Base-by-base conservation (phyloP, 352 stramenopile genomes). In the Pythium phragmitis region DNA sequence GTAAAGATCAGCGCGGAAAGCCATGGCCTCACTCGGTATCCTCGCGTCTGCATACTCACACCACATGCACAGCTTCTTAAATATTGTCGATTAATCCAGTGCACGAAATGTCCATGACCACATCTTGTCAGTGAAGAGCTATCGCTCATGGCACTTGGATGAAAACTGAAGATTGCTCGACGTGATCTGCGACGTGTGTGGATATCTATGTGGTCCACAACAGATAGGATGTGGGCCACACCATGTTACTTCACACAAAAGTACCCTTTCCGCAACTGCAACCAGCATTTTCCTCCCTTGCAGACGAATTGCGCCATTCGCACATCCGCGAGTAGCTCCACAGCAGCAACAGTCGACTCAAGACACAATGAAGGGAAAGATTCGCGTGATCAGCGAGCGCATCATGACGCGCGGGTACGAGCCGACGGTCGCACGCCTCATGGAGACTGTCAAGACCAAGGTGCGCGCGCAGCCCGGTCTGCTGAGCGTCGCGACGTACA, bases 321-420 rank as follows among this genome's bases (percentile, higher is more conserved):
- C 26, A 42, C 34, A 67, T 50, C 53, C 19, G 51, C n/a, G 34
- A 8, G 17, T 4, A 47, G 13, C 47, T 6, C 33, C 33, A 9
- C 33, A 37, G 33, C 33, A 37, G 39, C 4, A 16, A 17, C 45
- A 33, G 45, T 17, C 3, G 17, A 34, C 21, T 21, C 21, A 0
- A 53, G 7, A 14, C 7, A 47, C 4, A 16, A 61, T 46, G 37
- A 73, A 67, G 67, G 60, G 60, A 48, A 68, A 56, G 46, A 74
- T 74, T 37, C 66, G 65, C 23, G 87, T 96, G 52, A 82, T 96
- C 53, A 91, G 82, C 33, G 87, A 96, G 77, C 83, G 87, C 70
- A 85, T 96, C 62, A 96, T 96, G 87, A 90, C 79, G 65, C 87
- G 85, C 56, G 87, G 87, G 55, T 94, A 90, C 74, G 87, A 96